Percentiles rank a stretch among this genome's conserved stretches.
Evolutionary conservation across 176 grass and related monocot species (phyloP).

Genomic region (Panicum miliaceum): DNA sequence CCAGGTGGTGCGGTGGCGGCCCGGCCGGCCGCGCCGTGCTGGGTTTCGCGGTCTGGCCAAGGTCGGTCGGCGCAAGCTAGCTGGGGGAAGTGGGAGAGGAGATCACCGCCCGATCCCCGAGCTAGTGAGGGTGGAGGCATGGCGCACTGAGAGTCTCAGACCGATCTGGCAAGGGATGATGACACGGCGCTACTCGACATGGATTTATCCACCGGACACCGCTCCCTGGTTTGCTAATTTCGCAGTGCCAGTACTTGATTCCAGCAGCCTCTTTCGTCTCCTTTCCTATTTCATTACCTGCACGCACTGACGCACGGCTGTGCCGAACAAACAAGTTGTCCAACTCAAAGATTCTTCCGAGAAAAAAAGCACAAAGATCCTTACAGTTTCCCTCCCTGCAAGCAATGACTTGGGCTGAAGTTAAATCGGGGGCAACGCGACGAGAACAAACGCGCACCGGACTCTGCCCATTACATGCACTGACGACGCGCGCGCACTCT

Average conservation of each 20-base stretch:
- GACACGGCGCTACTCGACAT: too few relatives aligned
- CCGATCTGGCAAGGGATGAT: neutral
- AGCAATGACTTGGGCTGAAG: neutral
- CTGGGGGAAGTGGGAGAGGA: neutral
- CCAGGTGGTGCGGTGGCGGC: too few relatives aligned
- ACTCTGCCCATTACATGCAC: neutral
- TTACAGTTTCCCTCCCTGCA: neutral
- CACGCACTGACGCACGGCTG: neutral
- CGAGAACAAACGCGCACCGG: neutral
- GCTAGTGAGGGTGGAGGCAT: neutral
- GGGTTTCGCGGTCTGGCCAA: neutral
- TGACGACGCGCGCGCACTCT: neutral
- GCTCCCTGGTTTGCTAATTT: neutral
- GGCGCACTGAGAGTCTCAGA: neutral
- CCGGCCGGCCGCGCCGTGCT: neutral
- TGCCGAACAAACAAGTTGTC: neutral
- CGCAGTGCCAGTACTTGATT: neutral
- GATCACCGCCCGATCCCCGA: neutral
- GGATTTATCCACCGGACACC: neutral
- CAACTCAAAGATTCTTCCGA: too few relatives aligned
- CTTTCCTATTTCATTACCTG: neutral
- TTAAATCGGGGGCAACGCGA: neutral
- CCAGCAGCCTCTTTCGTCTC: neutral
- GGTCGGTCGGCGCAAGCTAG: neutral
- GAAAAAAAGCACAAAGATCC: neutral